Percentiles rank a stretch among this genome's conserved stretches.
These are phyloP conservation scores for Panaeolus papilionaceus DNA, from an alignment of 768 basidiomycete genomes.

Conservation along the genomic window DNA sequence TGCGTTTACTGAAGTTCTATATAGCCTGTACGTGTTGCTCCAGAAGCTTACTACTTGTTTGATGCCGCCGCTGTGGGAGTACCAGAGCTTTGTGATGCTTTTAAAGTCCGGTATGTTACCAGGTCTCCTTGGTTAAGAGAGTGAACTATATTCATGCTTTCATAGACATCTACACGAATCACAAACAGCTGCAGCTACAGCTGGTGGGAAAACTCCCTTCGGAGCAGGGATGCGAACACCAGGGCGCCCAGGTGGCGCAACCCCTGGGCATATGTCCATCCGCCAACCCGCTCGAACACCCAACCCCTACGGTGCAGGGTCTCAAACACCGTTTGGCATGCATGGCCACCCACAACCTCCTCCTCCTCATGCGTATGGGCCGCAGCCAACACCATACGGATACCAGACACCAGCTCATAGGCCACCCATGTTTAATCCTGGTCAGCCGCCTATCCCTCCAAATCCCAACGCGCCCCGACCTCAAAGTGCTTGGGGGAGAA, in stretches of 20 bases:
- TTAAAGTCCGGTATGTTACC: constrained; percentile 81
- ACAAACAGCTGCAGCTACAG: constrained; percentile 55
- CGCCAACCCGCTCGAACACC: constrained; percentile 79
- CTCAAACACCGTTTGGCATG: constrained; percentile 50
- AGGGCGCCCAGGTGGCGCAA: constrained; percentile 75
- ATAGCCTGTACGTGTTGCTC: constrained; percentile 86
- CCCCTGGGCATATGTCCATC: constrained; percentile 81
- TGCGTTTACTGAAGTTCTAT: constrained; percentile 17
- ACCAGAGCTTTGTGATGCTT: constrained; percentile 93
- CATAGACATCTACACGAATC: constrained; percentile 79
- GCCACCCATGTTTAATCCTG: constrained; percentile 41
- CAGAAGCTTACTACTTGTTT: constrained; percentile 89
- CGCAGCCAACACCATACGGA: constrained; percentile 43
- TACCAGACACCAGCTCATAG: constrained; percentile 57
- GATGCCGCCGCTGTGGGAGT: constrained; percentile 92
- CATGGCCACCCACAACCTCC: constrained; percentile 34
- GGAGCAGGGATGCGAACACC: constrained; percentile 79
- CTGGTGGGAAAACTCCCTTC: constrained; percentile 83
- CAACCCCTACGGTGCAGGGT: constrained; percentile 71
- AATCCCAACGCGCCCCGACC: constrained; percentile 74
- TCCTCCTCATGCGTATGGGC: constrained; percentile 27
- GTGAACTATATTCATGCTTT: constrained; percentile 11
- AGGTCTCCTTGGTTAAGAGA: background rate
- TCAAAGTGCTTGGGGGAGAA: constrained; percentile 40
- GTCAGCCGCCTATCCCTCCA: constrained; percentile 52